A percentile compares a stretch with the other conserved stretches of the same genome.
Conservation (phyloP, 306 rosid genomes). For the Glycyrrhiza uralensis region DNA sequence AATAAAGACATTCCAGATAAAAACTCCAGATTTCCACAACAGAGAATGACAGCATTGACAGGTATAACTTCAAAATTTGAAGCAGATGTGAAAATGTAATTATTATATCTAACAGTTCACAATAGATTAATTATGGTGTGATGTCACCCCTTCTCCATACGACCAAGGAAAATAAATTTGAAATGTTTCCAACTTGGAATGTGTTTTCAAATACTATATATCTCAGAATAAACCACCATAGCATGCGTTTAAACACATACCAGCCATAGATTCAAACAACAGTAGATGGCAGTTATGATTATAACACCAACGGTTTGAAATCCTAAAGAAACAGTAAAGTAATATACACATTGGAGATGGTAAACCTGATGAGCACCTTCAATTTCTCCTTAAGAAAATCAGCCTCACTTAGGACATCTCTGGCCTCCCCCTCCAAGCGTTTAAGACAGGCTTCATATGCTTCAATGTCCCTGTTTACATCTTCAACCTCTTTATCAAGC, state of each 20-base stretch:
- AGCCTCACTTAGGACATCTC: conserved; percentile 84
- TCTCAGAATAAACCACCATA: conserved; percentile 13
- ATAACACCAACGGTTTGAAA: neutral
- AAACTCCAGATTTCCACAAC: conserved; percentile 1
- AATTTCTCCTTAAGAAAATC: conserved; percentile 90
- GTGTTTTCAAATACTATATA: neutral
- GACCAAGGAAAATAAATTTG: neutral
- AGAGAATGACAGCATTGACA: neutral
- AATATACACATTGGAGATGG: conserved; percentile 16
- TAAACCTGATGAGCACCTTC: conserved; percentile 54
- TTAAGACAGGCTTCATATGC: conserved; percentile 88
- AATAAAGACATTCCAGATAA: neutral
- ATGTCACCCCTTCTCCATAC: neutral
- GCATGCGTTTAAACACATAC: conserved; percentile 1
- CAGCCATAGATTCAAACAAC: neutral
- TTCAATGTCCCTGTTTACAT: conserved; percentile 82
- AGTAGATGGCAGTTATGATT: neutral
- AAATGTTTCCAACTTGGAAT: neutral
- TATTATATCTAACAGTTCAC: neutral
- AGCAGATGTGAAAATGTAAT: neutral
- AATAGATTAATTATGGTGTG: neutral
- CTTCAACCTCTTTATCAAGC: conserved; percentile 94
- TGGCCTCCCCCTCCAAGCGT: conserved; percentile 78
- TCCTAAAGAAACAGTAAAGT: neutral
- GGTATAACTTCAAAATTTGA: neutral